Conservation (phyloP, 768 basidiomycete genomes). For the Clavaria fumosa region DNA sequence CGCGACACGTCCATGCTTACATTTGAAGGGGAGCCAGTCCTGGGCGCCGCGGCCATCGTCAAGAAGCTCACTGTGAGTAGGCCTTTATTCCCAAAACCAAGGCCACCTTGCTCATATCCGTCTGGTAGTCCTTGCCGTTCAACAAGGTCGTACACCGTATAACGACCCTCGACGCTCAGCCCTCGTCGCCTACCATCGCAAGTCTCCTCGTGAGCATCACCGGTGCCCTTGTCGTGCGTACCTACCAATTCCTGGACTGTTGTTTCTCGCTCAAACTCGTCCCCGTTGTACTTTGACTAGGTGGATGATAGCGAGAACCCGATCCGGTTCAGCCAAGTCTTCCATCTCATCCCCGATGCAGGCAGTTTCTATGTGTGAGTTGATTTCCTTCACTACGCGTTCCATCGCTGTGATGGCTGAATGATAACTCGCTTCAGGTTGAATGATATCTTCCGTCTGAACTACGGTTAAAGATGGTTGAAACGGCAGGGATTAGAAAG, state of each 20-base stretch:
- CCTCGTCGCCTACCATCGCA: slow-evolving; percentile 41
- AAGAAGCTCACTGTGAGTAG: slow-evolving; percentile 57
- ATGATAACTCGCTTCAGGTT: slow-evolving; percentile 24
- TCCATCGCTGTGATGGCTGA: slow-evolving; percentile 2
- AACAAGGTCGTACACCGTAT: slow-evolving; percentile 67
- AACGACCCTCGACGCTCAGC: slow-evolving; percentile 77
- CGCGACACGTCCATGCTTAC: slow-evolving; percentile 71
- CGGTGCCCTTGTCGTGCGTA: slow-evolving; percentile 59
- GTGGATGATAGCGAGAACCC: slow-evolving; percentile 70
- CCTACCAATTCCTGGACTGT: no score
- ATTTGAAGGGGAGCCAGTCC: slow-evolving; percentile 50
- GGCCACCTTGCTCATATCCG: neutral
- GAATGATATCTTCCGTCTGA: slow-evolving; percentile 90
- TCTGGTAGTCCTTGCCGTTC: slow-evolving; percentile 61
- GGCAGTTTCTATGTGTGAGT: slow-evolving; percentile 74
- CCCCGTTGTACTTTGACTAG: slow-evolving; percentile 29
- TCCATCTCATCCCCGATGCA: slow-evolving; percentile 76
- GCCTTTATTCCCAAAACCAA: neutral
- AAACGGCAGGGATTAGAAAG: neutral
- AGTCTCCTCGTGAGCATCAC: slow-evolving; percentile 75
- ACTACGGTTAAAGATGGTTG: slow-evolving; percentile 34
- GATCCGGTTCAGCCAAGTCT: slow-evolving; percentile 84
- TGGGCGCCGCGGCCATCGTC: slow-evolving; percentile 38
- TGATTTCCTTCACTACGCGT: neutral
- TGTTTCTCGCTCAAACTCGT: no score